A percentile compares a stretch with the other conserved stretches of the same genome.
These are phyloP conservation scores for Capsicum pubescens DNA, from an alignment of 257 asterid species.

Conservation along the genomic window DNA sequence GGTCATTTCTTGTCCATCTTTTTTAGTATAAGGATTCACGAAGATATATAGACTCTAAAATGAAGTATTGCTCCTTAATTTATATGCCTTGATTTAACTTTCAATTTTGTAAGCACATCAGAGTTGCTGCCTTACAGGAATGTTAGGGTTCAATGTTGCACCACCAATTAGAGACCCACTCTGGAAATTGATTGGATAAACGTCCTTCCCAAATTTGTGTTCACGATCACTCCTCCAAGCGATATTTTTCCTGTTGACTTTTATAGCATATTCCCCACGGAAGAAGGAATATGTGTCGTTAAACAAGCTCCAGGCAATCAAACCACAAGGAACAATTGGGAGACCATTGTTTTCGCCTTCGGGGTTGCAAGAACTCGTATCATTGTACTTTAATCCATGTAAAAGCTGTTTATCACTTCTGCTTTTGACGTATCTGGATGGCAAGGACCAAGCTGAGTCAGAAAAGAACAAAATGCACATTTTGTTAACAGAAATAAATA, in stretches of 20 bases:
- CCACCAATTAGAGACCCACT: constrained; percentile 77
- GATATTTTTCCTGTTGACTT: constrained; percentile 63
- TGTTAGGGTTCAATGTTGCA: constrained; percentile 59
- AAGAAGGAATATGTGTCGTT: constrained; percentile 71
- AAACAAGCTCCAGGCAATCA: constrained; percentile 83
- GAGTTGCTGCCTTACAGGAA: constrained; percentile 59
- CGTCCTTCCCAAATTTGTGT: constrained; percentile 74
- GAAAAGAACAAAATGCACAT: neutral
- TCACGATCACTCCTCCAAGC: constrained; percentile 88
- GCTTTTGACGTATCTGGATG: constrained; percentile 72
- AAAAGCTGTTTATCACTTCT: constrained; percentile 72
- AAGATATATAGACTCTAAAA: neutral
- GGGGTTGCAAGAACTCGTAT: constrained; percentile 62
- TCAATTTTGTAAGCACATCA: neutral
- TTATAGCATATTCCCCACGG: constrained; percentile 57
- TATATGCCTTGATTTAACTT: neutral
- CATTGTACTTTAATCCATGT: constrained; percentile 55
- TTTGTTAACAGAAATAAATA: neutral
- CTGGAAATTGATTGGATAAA: constrained; percentile 75
- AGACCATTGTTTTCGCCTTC: constrained; percentile 60
- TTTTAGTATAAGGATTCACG: constrained; percentile 16
- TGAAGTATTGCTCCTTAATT: neutral
- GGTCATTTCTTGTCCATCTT: neutral
- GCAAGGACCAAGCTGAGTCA: constrained; percentile 31
- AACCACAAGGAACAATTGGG: constrained; percentile 83